Percentiles rank a stretch among this genome's conserved stretches.
Conservation (phyloP, 1,284 basidiomycete genomes). For the Boletus nobilissimus region DNA sequence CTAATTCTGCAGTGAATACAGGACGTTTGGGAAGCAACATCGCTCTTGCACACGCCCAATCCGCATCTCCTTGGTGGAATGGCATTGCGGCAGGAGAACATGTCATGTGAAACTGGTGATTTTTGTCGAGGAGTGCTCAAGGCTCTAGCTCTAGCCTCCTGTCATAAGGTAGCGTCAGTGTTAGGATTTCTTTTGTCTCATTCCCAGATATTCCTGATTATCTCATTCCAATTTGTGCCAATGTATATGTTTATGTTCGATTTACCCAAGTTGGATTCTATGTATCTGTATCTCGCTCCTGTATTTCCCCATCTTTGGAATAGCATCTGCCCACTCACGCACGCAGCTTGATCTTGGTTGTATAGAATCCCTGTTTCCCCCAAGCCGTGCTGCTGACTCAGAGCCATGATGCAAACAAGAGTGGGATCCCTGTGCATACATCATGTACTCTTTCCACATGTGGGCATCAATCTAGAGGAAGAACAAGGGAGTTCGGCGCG, state of each 20-base stretch:
- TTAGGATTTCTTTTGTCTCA: too few relatives aligned
- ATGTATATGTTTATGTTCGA: too few relatives aligned
- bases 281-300: too few relatives aligned
- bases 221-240: too few relatives aligned
- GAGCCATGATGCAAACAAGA: conserved; percentile 35
- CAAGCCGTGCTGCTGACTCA: conserved; percentile 35
- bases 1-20: not conserved
- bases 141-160: too few relatives aligned
- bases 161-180: too few relatives aligned
- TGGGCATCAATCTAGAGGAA: conserved; percentile 37
- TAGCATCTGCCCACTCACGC: not conserved
- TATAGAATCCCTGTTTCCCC: conserved; percentile 35
- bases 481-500: too few relatives aligned
- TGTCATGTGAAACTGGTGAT: not conserved
- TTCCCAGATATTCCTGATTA: too few relatives aligned
- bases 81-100: conserved; percentile 1
- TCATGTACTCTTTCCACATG: conserved; percentile 34
- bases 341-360: not conserved
- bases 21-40: not conserved
- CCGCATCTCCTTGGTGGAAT: conserved; percentile 6
- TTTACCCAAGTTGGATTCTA: too few relatives aligned
- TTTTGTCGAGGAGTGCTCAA: not conserved
- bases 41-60: not conserved
- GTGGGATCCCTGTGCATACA: conserved; percentile 45
- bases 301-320: too few relatives aligned